Evolutionary conservation across 176 grass and related monocot species (phyloP).

Genomic region (Oryza meyeriana): DNA sequence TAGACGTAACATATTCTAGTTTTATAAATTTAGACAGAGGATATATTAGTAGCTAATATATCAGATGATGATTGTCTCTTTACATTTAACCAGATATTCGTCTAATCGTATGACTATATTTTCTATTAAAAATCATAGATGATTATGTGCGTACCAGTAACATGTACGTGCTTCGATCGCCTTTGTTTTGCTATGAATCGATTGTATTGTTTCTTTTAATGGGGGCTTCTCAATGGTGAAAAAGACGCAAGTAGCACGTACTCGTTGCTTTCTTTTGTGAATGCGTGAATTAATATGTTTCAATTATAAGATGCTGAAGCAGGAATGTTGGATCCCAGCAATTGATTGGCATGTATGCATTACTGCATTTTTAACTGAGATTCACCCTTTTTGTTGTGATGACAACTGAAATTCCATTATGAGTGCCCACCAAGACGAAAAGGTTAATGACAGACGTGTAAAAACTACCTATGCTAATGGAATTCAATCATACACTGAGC

Average conservation of each 20-base stretch:
- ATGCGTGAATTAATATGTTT: constrained; percentile 2
- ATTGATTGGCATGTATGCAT: not conserved
- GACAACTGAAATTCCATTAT: too few species aligned
- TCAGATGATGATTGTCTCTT: not conserved
- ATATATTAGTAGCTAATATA: not conserved
- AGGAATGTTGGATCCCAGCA: not conserved
- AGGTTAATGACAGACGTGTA: too few species aligned
- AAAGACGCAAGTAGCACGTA: not conserved
- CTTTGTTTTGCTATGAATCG: not conserved
- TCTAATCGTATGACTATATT: not conserved
- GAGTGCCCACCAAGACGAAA: too few species aligned
- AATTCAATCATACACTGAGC: too few species aligned
- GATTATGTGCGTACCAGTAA: too few species aligned
- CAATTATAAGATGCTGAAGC: not conserved
- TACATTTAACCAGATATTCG: not conserved
- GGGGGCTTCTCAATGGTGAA: not conserved
- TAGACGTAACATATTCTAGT: too few species aligned
- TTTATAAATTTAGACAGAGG: too few species aligned
- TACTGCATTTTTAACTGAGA: too few species aligned
- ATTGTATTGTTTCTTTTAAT: not conserved
- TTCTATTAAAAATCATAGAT: not conserved
- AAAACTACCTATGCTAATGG: too few species aligned
- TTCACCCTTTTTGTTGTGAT: too few species aligned
- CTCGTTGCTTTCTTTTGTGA: not conserved
- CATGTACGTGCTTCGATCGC: too few species aligned